Conservation (phyloP, 2,329 filamentous ascomycete species). For the Ophiocordyceps camponoti-saundersi region DNA sequence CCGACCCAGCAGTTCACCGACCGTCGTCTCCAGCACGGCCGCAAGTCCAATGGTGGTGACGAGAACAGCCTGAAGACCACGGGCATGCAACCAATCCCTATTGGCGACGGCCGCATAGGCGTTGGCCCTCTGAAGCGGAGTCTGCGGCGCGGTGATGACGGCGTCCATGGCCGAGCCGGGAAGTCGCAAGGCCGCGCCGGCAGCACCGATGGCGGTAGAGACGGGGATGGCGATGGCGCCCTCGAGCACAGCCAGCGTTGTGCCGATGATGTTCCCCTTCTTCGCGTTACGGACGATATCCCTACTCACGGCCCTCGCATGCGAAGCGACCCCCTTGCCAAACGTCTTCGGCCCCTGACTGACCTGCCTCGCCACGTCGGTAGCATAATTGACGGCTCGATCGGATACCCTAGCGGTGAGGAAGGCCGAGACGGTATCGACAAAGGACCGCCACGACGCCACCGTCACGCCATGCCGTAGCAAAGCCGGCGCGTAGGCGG, state of each 20-base stretch:
- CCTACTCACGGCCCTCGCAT: constrained; percentile 19
- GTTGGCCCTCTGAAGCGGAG: constrained; percentile 21
- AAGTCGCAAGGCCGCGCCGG: constrained; percentile 15
- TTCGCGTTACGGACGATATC: constrained; percentile 18
- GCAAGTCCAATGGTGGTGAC: constrained; percentile 16
- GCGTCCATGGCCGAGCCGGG: constrained; percentile 17
- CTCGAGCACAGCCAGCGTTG: constrained; percentile 16
- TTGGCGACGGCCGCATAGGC: constrained; percentile 25
- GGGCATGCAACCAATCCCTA: constrained; percentile 21
- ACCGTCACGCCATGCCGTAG: constrained; percentile 19
- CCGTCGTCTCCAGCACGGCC: constrained; percentile 10
- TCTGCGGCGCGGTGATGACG: constrained; percentile 19
- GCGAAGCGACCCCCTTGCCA: constrained; percentile 17
- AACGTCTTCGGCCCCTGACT: constrained; percentile 16
- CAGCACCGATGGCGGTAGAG: constrained; percentile 17
- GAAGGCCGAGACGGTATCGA: constrained; percentile 26
- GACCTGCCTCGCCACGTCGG: constrained; percentile 20
- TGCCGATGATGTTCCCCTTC: constrained; percentile 21
- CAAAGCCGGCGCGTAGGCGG: constrained; percentile 19
- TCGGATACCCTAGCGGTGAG: constrained; percentile 25
- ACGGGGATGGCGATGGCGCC: constrained; percentile 22
- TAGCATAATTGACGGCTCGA: constrained; percentile 24
- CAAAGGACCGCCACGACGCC: constrained; percentile 16
- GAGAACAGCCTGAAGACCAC: constrained; percentile 20
- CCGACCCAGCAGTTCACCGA: constrained; percentile 22